Conservation (phyloP, 495 filamentous ascomycete genomes). For the Xylaria bambusicola region DNA sequence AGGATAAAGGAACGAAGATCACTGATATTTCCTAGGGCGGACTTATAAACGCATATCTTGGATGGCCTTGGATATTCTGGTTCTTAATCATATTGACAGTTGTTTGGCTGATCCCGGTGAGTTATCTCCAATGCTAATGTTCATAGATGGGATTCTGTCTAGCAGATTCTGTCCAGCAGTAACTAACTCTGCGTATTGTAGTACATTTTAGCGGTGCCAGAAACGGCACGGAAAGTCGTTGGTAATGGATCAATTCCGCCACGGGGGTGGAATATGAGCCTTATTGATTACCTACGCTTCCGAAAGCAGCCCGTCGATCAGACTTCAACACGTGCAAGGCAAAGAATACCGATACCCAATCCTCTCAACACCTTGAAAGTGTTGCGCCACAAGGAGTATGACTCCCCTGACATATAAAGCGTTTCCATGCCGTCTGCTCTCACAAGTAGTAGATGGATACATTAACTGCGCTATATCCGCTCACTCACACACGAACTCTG, state of each 20-base stretch:
- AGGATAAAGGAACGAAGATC: background rate
- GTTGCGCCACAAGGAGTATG: conserved; percentile 62
- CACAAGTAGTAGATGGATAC: no score
- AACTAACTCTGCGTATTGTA: background rate
- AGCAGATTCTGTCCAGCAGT: no score
- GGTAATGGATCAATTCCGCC: conserved; percentile 67
- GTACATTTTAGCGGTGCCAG: conserved; percentile 60
- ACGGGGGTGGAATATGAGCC: conserved; percentile 54
- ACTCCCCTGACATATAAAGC: conserved; percentile 8
- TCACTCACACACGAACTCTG: no score
- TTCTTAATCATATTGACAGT: conserved; percentile 64
- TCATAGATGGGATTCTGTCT: no score
- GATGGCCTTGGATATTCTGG: conserved; percentile 76
- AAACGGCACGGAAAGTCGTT: conserved; percentile 71
- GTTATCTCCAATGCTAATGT: background rate
- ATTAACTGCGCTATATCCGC: no score
- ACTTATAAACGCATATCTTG: conserved; percentile 39
- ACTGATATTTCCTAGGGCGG: conserved; percentile 11
- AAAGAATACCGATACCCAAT: conserved; percentile 66
- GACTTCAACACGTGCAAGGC: conserved; percentile 35
- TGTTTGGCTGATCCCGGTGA: conserved; percentile 48
- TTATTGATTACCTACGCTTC: conserved; percentile 44
- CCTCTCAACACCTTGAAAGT: conserved; percentile 68
- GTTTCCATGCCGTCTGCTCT: no score
- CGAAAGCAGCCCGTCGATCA: conserved; percentile 31